Evolutionary conservation across 2,329 filamentous ascomycete species (phyloP).

Genomic region (Aureobasidium sp.): DNA sequence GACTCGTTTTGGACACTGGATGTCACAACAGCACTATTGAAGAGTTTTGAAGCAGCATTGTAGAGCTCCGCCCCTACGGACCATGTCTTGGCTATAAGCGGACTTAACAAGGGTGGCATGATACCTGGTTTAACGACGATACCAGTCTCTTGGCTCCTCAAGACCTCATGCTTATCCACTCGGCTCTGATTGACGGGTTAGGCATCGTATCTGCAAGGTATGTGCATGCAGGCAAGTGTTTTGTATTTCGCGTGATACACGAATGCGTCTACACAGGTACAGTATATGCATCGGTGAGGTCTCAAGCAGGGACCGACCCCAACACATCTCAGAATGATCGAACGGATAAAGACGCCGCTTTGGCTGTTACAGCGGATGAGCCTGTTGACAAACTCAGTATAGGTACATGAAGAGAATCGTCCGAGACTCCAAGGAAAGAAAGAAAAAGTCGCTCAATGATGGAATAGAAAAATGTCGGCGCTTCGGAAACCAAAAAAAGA

Average conservation of each 20-base stretch:
- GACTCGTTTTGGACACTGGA: neutral
- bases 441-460: conserved; percentile 10
- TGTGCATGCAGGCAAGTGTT: neutral
- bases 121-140: conserved; percentile 1
- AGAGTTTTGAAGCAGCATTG: neutral
- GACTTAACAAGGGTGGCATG: neutral
- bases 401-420: neutral
- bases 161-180: neutral
- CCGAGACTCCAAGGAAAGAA: neutral
- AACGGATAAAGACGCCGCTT: neutral
- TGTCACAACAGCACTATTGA: neutral
- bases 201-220: neutral
- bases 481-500: neutral
- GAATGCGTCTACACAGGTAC: neutral
- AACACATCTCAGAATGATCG: neutral
- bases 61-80: neutral
- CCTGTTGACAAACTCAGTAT: conserved; percentile 1
- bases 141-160: conserved; percentile 4
- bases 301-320: neutral
- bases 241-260: neutral
- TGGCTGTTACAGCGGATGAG: neutral
- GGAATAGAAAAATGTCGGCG: neutral
- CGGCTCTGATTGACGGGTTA: conserved; percentile 6
- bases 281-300: neutral
- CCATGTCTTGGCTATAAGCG: neutral